phyloP scores from a whole-genome alignment of 1,284 basidiomycete species.

The Phylloboletellus chloephorus region DNA sequence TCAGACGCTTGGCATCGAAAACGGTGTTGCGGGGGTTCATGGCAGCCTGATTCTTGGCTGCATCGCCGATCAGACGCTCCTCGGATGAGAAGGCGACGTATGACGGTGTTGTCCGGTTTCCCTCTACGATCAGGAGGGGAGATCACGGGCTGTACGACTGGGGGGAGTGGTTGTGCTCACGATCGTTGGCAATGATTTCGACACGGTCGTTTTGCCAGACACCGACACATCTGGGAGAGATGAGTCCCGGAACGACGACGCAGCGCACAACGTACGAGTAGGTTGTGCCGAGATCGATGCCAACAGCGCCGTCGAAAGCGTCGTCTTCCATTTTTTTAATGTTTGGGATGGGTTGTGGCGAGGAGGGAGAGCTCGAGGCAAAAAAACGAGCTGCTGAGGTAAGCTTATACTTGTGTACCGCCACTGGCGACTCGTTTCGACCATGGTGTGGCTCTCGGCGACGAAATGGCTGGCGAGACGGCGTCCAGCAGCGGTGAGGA shows the following conservation, averaged over 20 bases:
- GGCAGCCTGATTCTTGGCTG: constrained; percentile 96
- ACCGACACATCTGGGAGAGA: constrained; percentile 74
- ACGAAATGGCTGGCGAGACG: constrained; percentile 24
- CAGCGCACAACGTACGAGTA: constrained; percentile 63
- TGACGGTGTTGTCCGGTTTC: constrained; percentile 98
- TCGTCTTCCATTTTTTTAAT: constrained; percentile 86
- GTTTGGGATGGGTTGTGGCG: constrained; percentile 37
- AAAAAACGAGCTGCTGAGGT: constrained; percentile 39
- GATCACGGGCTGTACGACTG: constrained; percentile 5
- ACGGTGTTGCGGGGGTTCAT: constrained; percentile 97
- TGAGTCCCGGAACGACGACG: constrained; percentile 12
- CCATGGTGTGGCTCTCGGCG: constrained; percentile 37
- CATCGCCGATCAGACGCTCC: constrained; percentile 99
- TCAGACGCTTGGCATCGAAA: constrained; percentile 96
- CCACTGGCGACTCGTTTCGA: constrained; percentile 38
- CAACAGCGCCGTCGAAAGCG: constrained; percentile 89
- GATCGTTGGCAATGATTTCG: constrained; percentile 97
- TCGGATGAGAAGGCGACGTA: constrained; percentile 98
- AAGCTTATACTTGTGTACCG: constrained; percentile 39
- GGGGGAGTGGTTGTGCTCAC: constrained; percentile 42
- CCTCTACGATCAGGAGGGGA: constrained; percentile 55
- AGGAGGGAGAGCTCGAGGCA: constrained; percentile 16
- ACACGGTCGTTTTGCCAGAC: constrained; percentile 99
- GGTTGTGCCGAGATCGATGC: constrained; percentile 90
- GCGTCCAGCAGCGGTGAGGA: constrained; percentile 15